These are phyloP conservation scores for Drechslerella dactyloides DNA, from an alignment of 2,329 filamentous ascomycete genomes.

Conservation along the genomic window DNA sequence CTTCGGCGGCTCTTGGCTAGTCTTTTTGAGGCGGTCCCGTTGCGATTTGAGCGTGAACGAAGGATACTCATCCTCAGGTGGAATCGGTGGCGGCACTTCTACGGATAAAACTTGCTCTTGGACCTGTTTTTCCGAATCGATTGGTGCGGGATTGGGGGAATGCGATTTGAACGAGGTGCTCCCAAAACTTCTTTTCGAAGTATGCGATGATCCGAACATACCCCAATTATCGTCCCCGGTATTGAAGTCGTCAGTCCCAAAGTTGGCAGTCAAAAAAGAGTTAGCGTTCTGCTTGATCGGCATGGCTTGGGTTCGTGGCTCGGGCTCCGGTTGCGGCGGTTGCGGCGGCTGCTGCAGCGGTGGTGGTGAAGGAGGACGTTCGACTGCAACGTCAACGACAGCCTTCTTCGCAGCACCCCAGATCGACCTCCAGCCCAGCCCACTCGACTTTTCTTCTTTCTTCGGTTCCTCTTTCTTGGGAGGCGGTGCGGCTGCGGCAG, in stretches of 20 bases:
- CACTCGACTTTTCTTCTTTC: constrained; percentile 42
- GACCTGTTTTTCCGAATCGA: constrained; percentile 2
- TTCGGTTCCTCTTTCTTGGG: constrained; percentile 12
- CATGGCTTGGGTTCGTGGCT: constrained; percentile 12
- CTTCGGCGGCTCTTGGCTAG: constrained; percentile 19
- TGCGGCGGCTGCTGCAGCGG: constrained; percentile 9
- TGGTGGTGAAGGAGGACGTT: constrained; percentile 27
- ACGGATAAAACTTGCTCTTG: neutral
- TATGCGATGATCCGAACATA: constrained; percentile 41
- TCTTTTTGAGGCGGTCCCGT: constrained; percentile 33
- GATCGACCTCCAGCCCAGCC: constrained; percentile 36
- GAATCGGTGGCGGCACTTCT: neutral
- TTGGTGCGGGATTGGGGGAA: constrained; percentile 35
- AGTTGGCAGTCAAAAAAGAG: constrained; percentile 33
- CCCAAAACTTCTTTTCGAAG: constrained; percentile 46
- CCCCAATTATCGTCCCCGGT: constrained; percentile 37
- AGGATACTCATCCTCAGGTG: constrained; percentile 23
- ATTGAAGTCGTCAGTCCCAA: constrained; percentile 15
- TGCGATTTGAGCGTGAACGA: constrained; percentile 30
- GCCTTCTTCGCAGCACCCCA: constrained; percentile 46
- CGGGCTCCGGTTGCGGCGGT: neutral
- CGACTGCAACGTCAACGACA: constrained; percentile 17
- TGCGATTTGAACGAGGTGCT: constrained; percentile 48
- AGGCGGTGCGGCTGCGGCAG: constrained; percentile 4
- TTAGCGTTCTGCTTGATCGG: constrained; percentile 25